Conservation (phyloP, 2,329 filamentous ascomycete genomes). For the Exophiala dermatitidis region DNA sequence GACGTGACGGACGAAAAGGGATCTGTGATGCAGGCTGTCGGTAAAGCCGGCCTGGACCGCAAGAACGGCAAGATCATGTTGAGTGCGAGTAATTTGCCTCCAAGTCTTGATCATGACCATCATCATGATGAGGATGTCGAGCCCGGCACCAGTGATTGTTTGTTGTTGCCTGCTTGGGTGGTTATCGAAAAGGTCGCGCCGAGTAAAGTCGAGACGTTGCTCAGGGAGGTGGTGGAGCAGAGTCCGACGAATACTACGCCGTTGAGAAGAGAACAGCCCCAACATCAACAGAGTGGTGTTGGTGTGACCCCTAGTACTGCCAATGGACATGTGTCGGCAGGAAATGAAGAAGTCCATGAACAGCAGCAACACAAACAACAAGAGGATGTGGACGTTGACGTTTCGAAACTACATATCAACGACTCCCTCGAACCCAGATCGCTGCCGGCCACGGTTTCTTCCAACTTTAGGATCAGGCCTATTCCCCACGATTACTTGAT, state of each 20-base stretch:
- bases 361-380: conserved; percentile 3
- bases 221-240: conserved; percentile 21
- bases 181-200: conserved; percentile 23
- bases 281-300: not conserved
- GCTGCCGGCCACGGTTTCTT: conserved; percentile 7
- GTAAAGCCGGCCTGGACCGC: conserved; percentile 34
- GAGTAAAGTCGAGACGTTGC: conserved; percentile 18
- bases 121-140: conserved; percentile 9
- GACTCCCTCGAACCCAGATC: conserved; percentile 8
- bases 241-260: conserved; percentile 18
- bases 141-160: conserved; percentile 19
- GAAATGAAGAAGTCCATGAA: conserved; percentile 7
- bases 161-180: conserved; percentile 25
- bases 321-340: not conserved
- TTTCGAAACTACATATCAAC: not conserved
- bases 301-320: not conserved
- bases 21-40: conserved; percentile 72
- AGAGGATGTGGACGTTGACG: not conserved
- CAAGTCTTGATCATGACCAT: conserved; percentile 4
- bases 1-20: conserved; percentile 84
- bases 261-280: not conserved
- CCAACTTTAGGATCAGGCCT: conserved; percentile 39
- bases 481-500: conserved; percentile 77
- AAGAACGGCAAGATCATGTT: conserved; percentile 25
- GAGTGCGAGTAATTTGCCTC: conserved; percentile 25